Evolutionary conservation across 768 basidiomycete genomes (phyloP).

Genomic region (Lactarius sp.): DNA sequence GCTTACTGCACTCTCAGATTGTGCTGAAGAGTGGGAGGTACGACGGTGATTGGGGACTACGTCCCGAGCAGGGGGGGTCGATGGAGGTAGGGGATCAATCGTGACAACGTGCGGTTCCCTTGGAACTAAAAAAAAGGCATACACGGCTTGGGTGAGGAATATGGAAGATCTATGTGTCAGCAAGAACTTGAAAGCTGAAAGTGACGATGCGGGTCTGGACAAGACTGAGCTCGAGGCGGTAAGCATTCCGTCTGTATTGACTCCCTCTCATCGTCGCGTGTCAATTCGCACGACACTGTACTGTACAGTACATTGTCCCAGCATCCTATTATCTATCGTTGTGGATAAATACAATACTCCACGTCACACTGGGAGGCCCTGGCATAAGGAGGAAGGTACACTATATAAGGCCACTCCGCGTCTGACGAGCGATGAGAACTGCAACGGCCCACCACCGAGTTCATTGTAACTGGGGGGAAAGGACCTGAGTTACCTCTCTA

Average conservation of each 20-base stretch:
- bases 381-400: neutral
- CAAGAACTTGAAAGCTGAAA: conserved; percentile 5
- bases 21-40: conserved; percentile 19
- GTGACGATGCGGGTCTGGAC: conserved; percentile 13
- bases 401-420: neutral
- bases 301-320: neutral
- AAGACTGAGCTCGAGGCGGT: conserved; percentile 14
- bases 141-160: conserved; percentile 21
- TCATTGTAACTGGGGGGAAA: neutral
- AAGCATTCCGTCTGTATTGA: neutral
- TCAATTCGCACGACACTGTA: conserved; percentile 22
- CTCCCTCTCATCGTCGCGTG: conserved; percentile 16
- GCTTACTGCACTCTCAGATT: conserved; percentile 18
- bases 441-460: neutral
- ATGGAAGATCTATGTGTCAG: conserved; percentile 24
- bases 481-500: neutral
- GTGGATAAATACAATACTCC: conserved; percentile 5
- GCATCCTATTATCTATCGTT: conserved; percentile 1
- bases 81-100: conserved; percentile 28
- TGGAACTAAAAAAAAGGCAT: conserved; percentile 22
- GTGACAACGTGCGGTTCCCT: conserved; percentile 26
- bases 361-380: neutral
- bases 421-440: neutral
- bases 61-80: conserved; percentile 27
- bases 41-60: conserved; percentile 24